Percentiles rank a stretch among this genome's conserved stretches.
Conservation (phyloP, 2,329 filamentous ascomycete genomes). For the Alternaria sp. region DNA sequence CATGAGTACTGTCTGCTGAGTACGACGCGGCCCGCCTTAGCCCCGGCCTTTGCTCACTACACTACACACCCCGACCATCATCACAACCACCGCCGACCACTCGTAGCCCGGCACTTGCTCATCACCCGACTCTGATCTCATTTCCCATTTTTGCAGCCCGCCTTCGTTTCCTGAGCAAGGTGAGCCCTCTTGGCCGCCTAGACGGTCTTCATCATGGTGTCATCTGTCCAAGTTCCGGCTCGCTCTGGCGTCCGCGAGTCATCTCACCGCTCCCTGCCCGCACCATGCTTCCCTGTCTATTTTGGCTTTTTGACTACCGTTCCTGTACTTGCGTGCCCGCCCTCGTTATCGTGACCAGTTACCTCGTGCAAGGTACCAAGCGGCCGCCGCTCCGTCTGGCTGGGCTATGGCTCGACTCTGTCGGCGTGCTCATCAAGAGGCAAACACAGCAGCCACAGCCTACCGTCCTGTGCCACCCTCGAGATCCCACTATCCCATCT, state of each 20-base stretch:
- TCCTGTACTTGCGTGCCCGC: slow-evolving; percentile 35
- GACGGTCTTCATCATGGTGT: slow-evolving; percentile 36
- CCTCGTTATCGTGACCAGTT: slow-evolving; percentile 41
- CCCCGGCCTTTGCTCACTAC: neutral
- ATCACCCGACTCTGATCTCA: slow-evolving; percentile 39
- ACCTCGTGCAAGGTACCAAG: slow-evolving; percentile 39
- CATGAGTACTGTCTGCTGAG: slow-evolving; percentile 28
- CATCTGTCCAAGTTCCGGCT: slow-evolving; percentile 45
- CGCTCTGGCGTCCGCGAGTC: slow-evolving; percentile 44
- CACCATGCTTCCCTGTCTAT: slow-evolving; percentile 35
- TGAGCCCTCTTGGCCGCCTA: slow-evolving; percentile 30
- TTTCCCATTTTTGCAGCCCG: slow-evolving; percentile 18
- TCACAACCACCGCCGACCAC: slow-evolving; percentile 15
- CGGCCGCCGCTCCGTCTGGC: slow-evolving; percentile 29
- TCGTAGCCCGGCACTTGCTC: slow-evolving; percentile 21
- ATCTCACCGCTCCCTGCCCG: slow-evolving; percentile 45
- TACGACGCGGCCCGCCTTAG: slow-evolving; percentile 10
- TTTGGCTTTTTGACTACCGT: slow-evolving; percentile 20
- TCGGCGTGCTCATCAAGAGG: slow-evolving; percentile 29
- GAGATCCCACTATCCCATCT: slow-evolving; percentile 25
- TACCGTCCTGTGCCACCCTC: slow-evolving; percentile 37
- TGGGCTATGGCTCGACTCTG: slow-evolving; percentile 23
- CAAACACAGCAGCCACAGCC: slow-evolving; percentile 43
- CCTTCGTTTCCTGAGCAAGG: slow-evolving; percentile 25
- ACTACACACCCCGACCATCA: slow-evolving; percentile 8